These are phyloP conservation scores for Acephala macrosclerotiorum DNA, from an alignment of 2,329 filamentous ascomycete genomes.

Conservation along the genomic window DNA sequence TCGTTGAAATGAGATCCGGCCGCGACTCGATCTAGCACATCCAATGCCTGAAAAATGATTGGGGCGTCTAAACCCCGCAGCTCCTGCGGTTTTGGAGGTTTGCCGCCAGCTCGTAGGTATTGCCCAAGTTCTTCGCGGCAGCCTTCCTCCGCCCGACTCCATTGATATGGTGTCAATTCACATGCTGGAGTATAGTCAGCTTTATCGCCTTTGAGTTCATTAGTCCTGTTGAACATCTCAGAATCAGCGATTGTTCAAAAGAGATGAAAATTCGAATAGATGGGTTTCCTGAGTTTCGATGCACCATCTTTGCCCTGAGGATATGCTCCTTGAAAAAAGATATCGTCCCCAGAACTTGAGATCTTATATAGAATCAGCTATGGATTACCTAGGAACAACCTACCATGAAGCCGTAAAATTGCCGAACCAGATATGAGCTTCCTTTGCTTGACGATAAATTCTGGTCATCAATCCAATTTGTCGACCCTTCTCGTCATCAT, in stretches of 20 bases:
- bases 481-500: not conserved
- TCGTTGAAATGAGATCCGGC: not conserved
- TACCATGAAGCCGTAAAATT: no score
- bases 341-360: no score
- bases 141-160: not conserved
- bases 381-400: no score
- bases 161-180: not conserved
- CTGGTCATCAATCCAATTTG: constrained; percentile 9
- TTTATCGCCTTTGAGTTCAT: not conserved
- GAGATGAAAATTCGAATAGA: no score
- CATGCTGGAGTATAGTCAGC: not conserved
- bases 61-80: not conserved
- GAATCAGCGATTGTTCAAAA: no score
- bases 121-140: not conserved
- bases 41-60: not conserved
- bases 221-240: no score
- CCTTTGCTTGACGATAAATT: constrained; percentile 12
- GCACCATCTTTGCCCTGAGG: no score
- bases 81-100: not conserved
- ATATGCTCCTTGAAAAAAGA: no score
- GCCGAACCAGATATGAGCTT: constrained; percentile 1
- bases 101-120: not conserved
- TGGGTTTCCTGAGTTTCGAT: no score
- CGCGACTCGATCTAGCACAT: not conserved
- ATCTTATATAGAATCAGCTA: no score